These are phyloP conservation scores for Glycine soja DNA, from an alignment of 306 rosid genomes.

Conservation along the genomic window DNA sequence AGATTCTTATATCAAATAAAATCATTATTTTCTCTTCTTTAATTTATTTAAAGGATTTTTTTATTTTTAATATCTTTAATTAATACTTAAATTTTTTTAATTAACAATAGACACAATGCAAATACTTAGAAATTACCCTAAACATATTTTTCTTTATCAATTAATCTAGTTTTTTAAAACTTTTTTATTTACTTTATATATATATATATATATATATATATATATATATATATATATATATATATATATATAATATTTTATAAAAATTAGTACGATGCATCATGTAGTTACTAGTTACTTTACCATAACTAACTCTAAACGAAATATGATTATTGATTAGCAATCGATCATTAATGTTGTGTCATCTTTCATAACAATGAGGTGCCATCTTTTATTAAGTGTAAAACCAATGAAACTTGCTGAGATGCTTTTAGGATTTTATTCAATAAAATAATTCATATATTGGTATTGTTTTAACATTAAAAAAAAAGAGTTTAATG, in stretches of 20 bases:
- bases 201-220: too few relatives aligned
- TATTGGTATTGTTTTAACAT: not conserved
- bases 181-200: not conserved
- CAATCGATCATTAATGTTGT: not conserved
- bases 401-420: not conserved
- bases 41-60: not conserved
- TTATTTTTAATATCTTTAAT: not conserved
- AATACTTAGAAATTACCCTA: not conserved
- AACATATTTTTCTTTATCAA: not conserved
- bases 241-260: too few relatives aligned
- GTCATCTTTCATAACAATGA: not conserved
- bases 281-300: not conserved
- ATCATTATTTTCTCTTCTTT: not conserved
- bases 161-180: not conserved
- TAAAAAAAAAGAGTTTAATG: not conserved
- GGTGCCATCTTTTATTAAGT: not conserved
- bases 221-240: too few relatives aligned
- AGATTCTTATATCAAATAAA: too few relatives aligned
- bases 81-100: not conserved
- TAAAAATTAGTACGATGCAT: not conserved
- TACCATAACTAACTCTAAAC: not conserved
- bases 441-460: not conserved
- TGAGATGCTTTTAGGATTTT: slow-evolving; percentile 9
- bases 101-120: not conserved
- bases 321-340: not conserved